Conservation (phyloP, 306 rosid species). For the Notholithocarpus densiflorus region DNA sequence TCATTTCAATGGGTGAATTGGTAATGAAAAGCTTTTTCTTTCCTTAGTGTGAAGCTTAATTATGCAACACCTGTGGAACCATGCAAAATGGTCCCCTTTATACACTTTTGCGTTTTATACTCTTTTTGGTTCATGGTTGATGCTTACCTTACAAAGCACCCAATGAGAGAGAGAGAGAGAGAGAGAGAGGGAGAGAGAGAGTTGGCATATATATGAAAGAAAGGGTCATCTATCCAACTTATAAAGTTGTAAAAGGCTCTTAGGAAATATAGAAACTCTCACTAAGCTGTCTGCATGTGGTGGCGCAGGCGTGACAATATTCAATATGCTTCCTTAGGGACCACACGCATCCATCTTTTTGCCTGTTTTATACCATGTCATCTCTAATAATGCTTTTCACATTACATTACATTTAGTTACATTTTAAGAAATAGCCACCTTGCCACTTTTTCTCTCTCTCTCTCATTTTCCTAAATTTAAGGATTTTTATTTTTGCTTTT, state of each 20-base stretch:
- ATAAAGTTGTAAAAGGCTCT: constrained; percentile 19
- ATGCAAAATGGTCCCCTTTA: constrained; percentile 54
- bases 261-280: constrained; percentile 42
- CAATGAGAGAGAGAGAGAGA: constrained; percentile 14
- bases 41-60: constrained; percentile 19
- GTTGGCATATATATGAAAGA: not conserved
- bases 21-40: not conserved
- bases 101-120: constrained; percentile 31
- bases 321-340: constrained; percentile 39
- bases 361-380: constrained; percentile 23
- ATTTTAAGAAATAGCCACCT: not conserved
- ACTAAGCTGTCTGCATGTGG: constrained; percentile 59
- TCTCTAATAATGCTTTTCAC: constrained; percentile 17
- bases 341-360: constrained; percentile 44
- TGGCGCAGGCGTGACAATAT: constrained; percentile 66
- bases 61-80: constrained; percentile 1
- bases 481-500: too few relatives aligned
- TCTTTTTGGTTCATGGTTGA: constrained; percentile 45
- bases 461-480: too few relatives aligned
- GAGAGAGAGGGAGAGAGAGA: not conserved
- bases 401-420: not conserved
- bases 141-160: constrained; percentile 55
- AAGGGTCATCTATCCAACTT: constrained; percentile 26
- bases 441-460: not conserved
- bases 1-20: too few relatives aligned